phyloP scores from a whole-genome alignment of 2,329 filamentous ascomycete species.

The Xylariaceae sp. region DNA sequence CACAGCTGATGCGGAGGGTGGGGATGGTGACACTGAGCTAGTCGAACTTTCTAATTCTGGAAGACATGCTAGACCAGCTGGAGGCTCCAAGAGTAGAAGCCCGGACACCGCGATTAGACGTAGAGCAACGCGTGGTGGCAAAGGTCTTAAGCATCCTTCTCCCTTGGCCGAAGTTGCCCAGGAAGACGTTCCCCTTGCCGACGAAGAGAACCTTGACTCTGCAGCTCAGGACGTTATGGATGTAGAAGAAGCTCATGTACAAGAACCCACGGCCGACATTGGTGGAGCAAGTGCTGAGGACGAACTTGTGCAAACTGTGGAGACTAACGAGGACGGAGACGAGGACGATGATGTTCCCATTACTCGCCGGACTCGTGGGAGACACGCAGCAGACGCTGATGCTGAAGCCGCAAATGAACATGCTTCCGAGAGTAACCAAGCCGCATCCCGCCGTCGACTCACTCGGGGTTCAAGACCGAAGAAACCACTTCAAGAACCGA shows the following conservation, averaged over 20 bases:
- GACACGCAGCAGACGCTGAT: constrained; percentile 24
- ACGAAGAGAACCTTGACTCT: constrained; percentile 41
- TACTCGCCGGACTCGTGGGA: constrained; percentile 51
- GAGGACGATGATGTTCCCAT: constrained; percentile 58
- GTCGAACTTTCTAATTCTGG: constrained; percentile 66
- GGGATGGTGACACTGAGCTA: constrained; percentile 57
- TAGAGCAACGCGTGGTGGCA: constrained; percentile 56
- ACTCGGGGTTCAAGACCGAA: constrained; percentile 55
- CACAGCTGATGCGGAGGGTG: constrained; percentile 61
- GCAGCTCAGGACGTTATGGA: constrained; percentile 37
- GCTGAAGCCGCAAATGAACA: constrained; percentile 31
- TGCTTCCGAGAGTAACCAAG: constrained; percentile 34
- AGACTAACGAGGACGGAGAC: constrained; percentile 44
- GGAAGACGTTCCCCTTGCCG: constrained; percentile 48
- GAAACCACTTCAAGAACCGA: constrained; percentile 57
- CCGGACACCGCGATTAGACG: constrained; percentile 56
- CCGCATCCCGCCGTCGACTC: constrained; percentile 52
- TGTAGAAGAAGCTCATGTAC: constrained; percentile 39
- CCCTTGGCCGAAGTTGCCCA: constrained; percentile 58
- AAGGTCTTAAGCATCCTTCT: constrained; percentile 56
- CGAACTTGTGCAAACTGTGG: constrained; percentile 40
- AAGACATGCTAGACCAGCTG: constrained; percentile 57
- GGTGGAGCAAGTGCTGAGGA: constrained; percentile 35
- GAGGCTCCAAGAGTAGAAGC: constrained; percentile 59
- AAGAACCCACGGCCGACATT: constrained; percentile 24